Evolutionary conservation across 108 stramenopile species (phyloP).

Genomic region (Pseudonitzschia multiseries): DNA sequence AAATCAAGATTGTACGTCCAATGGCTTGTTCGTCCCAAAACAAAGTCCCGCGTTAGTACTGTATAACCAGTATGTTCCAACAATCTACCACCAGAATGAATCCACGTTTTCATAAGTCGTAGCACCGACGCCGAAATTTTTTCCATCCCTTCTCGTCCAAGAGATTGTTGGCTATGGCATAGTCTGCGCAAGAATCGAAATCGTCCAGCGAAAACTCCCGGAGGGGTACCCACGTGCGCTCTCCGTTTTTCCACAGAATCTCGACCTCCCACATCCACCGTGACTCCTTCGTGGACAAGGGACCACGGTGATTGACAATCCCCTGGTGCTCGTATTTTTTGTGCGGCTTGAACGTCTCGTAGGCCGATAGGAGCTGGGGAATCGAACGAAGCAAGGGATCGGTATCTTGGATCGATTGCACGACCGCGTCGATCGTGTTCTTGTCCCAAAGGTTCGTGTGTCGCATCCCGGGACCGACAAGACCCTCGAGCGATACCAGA

Average conservation of each 20-base stretch:
- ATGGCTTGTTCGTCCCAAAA: too few relatives aligned
- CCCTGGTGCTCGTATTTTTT: not conserved
- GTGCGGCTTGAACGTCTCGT: not conserved
- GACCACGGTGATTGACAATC: not conserved
- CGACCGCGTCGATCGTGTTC: conserved; percentile 8
- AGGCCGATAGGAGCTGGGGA: not conserved
- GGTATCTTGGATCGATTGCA: not conserved
- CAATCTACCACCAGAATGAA: too few relatives aligned
- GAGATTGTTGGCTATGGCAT: not conserved
- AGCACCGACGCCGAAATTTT: not conserved
- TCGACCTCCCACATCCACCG: not conserved
- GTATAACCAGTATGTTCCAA: too few relatives aligned
- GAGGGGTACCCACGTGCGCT: not conserved
- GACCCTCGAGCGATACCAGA: not conserved
- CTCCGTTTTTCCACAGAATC: not conserved
- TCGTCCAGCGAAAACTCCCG: not conserved
- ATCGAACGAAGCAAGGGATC: not conserved
- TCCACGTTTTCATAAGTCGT: not conserved
- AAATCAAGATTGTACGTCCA: too few relatives aligned
- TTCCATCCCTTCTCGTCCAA: not conserved
- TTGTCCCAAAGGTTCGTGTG: not conserved
- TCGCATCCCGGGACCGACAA: not conserved
- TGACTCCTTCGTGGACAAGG: not conserved
- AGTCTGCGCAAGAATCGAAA: not conserved
- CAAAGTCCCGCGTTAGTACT: too few relatives aligned